Conservation (phyloP, 768 basidiomycete species). For the Boletus patriciae region DNA sequence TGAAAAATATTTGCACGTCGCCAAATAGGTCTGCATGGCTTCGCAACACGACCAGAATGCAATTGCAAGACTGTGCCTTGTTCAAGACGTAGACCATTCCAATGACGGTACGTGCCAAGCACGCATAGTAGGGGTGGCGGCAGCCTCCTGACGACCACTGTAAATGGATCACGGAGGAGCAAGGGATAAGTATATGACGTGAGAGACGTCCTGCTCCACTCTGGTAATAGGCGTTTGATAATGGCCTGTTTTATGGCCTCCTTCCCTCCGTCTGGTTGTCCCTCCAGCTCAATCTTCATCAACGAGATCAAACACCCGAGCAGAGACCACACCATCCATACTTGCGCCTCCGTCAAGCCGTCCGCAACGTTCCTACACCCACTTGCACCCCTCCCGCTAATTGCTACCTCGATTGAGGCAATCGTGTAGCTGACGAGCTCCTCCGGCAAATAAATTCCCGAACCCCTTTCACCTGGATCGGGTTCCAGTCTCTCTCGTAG, state of each 20-base stretch:
- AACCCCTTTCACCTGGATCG: conserved; percentile 70
- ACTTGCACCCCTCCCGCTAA: conserved; percentile 58
- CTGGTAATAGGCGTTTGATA: conserved; percentile 85
- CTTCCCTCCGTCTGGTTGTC: conserved; percentile 68
- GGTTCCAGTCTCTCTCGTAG: conserved; percentile 76
- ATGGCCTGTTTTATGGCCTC: conserved; percentile 81
- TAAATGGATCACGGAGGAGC: conserved; percentile 86
- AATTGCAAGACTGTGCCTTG: conserved; percentile 60
- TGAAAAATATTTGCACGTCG: conserved; percentile 85
- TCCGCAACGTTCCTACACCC: conserved; percentile 61
- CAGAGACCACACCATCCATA: conserved; percentile 74
- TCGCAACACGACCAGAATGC: conserved; percentile 44
- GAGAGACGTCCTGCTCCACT: conserved; percentile 86
- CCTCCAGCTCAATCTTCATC: conserved; percentile 66
- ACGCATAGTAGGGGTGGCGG: conserved; percentile 93
- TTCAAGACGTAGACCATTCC: conserved; percentile 81
- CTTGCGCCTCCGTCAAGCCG: conserved; percentile 63
- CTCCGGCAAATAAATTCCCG: conserved; percentile 87
- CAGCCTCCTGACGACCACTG: conserved; percentile 85
- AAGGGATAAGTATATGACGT: conserved; percentile 83
- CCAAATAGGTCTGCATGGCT: conserved; percentile 75
- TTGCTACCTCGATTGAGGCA: conserved; percentile 73
- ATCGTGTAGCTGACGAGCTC: conserved; percentile 90
- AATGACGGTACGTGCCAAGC: conserved; percentile 81
- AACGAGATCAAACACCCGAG: conserved; percentile 68